Evolutionary conservation across 1,139 yeast genomes (phyloP).

Genomic region (Starmera stellimalicola): DNA sequence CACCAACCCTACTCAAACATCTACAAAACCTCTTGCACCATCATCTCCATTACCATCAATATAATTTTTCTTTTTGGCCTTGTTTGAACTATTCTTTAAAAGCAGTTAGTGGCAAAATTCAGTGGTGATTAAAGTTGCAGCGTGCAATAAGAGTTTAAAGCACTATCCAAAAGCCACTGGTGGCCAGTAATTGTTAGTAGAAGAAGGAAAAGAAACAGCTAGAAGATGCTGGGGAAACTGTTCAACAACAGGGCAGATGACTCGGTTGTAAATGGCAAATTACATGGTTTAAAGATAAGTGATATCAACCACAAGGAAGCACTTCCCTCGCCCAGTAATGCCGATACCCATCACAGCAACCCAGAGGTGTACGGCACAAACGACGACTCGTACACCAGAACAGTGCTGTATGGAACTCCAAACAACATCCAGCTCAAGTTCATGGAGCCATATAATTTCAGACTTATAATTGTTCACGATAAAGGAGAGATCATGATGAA

Average conservation of each 20-base stretch:
- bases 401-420: slow-evolving; percentile 17
- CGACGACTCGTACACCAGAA: slow-evolving; percentile 17
- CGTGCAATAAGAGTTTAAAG: too few relatives aligned
- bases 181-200: too few relatives aligned
- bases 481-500: slow-evolving; percentile 26
- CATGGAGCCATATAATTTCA: slow-evolving; percentile 16
- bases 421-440: slow-evolving; percentile 5
- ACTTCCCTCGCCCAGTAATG: too few relatives aligned
- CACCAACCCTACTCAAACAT: too few relatives aligned
- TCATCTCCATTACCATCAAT: too few relatives aligned
- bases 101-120: too few relatives aligned
- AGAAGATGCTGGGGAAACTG: slow-evolving; percentile 5
- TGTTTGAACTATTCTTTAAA: too few relatives aligned
- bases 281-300: not conserved
- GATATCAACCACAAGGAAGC: not conserved
- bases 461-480: slow-evolving; percentile 26
- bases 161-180: too few relatives aligned
- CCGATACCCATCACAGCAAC: not conserved
- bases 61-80: too few relatives aligned
- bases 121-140: too few relatives aligned
- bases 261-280: not conserved
- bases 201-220: too few relatives aligned
- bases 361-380: slow-evolving; percentile 2
- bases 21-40: too few relatives aligned
- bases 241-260: slow-evolving; percentile 4